A percentile compares a stretch with the other conserved stretches of the same genome.
phyloP scores from a whole-genome alignment of 2,329 filamentous ascomycete genomes.

The Diplocarpon rosae region DNA sequence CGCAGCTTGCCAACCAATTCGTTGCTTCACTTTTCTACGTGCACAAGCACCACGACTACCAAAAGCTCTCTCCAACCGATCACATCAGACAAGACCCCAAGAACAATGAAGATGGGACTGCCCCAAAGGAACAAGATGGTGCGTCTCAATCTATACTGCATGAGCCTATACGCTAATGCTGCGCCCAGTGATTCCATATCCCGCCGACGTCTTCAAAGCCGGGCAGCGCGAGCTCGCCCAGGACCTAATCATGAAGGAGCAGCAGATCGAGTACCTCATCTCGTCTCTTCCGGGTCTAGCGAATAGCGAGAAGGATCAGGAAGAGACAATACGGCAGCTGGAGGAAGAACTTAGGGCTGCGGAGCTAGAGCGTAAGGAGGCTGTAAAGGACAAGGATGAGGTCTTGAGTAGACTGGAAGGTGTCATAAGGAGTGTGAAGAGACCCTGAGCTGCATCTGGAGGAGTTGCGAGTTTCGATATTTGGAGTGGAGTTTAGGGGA shows the following conservation, averaged over 20 bases:
- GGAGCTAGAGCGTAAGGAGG: slow-evolving; percentile 50
- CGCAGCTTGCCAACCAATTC: slow-evolving; percentile 56
- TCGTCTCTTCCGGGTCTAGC: slow-evolving; percentile 66
- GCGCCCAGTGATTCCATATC: slow-evolving; percentile 46
- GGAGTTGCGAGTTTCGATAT: neutral
- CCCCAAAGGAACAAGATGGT: slow-evolving; percentile 16
- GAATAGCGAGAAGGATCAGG: slow-evolving; percentile 67
- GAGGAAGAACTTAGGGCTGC: slow-evolving; percentile 54
- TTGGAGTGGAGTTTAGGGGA: slow-evolving; percentile 13
- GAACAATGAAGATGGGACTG: slow-evolving; percentile 14
- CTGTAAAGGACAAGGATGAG: slow-evolving; percentile 51
- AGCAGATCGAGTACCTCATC: slow-evolving; percentile 72
- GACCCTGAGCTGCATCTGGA: slow-evolving; percentile 34
- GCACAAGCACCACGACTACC: slow-evolving; percentile 56
- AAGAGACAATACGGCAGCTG: slow-evolving; percentile 51
- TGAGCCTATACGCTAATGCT: neutral
- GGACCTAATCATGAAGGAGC: slow-evolving; percentile 68
- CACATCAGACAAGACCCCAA: slow-evolving; percentile 45
- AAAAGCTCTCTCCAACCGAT: slow-evolving; percentile 45
- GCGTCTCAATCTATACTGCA: neutral
- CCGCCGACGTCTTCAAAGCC: slow-evolving; percentile 52
- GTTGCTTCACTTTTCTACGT: slow-evolving; percentile 57
- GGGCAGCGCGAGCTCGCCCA: slow-evolving; percentile 63
- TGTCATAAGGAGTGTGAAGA: slow-evolving; percentile 48
- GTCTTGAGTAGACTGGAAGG: slow-evolving; percentile 48